Evolutionary conservation across 441 rosid species (phyloP), one percentile per base, ranked within the genome.

Genomic region (Croton laevigatus): DNA sequence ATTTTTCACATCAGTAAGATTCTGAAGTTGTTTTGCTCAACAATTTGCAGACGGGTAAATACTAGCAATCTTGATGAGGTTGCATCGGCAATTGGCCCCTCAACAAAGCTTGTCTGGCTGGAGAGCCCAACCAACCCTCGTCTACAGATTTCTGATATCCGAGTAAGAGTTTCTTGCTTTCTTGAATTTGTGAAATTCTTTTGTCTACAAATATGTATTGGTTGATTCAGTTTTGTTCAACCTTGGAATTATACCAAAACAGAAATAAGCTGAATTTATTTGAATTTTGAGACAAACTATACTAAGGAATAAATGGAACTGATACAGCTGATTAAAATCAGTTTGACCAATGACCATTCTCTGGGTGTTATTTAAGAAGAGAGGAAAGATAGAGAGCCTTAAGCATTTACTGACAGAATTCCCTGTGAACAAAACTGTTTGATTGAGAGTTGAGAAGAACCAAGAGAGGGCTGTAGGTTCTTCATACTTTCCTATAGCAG

Each of bases 51-150:
- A 73, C 94, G 96, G 77, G 91, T 91, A 58, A 89, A 92, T 80
- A 86, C 93, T 40, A 80, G 86, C 76, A 78, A 84, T 73, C 78
- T 89, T 67, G 85, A 76, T 32, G 94, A 91, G 83, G 93, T 92
- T 76, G 88, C 89, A 69, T 85, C 96, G 77, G 88, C 89, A 59
- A 81, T 92, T 81, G 85, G 94, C 64, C 89, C 98, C 37, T 65
- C 8, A 54, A 92, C 99, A 75, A 94, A 91, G 85, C 96, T 94
- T 70, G 94, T 94, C 59, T 92, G 97, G 97, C 73, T 94, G 66
- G 98, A 92, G 83, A 92, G 97, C 81, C 99, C 98, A 51, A 92
- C 99, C 63, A 94, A 92, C 57, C 99, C 98, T 60, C 87, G 91
- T 62, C 94, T 78, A 81, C 95, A 88, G 81, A 89, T 94, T 74